Conservation (phyloP, 2,329 filamentous ascomycete genomes). For the Aaosphaeria pasadenensis region DNA sequence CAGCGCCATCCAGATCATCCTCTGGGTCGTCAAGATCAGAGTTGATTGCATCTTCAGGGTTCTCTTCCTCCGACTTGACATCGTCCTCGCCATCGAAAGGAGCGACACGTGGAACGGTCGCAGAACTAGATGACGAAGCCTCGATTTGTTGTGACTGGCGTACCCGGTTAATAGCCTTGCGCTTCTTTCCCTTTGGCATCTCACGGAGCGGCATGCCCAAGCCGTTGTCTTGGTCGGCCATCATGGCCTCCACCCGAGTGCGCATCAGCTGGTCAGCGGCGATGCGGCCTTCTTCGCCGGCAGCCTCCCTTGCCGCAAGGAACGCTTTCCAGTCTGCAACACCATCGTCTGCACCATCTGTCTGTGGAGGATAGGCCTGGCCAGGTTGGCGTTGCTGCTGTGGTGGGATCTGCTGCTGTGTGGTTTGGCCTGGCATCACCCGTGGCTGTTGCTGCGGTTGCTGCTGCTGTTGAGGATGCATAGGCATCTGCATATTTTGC, state of each 20-base stretch:
- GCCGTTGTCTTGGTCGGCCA: constrained; percentile 69
- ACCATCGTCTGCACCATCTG: constrained; percentile 70
- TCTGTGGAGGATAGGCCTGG: constrained; percentile 56
- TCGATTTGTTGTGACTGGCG: constrained; percentile 55
- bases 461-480: constrained; percentile 15
- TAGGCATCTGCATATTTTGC: constrained; percentile 11
- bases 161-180: constrained; percentile 35
- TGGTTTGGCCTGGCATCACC: constrained; percentile 19
- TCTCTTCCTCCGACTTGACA: constrained; percentile 55
- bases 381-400: constrained; percentile 39
- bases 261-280: constrained; percentile 68
- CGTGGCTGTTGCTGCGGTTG: constrained; percentile 27
- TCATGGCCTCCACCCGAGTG: constrained; percentile 62
- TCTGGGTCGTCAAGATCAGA: constrained; percentile 96
- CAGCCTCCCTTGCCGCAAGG: constrained; percentile 55
- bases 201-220: constrained; percentile 70
- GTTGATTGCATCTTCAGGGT: constrained; percentile 94
- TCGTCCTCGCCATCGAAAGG: constrained; percentile 58
- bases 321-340: constrained; percentile 57
- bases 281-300: constrained; percentile 49
- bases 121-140: constrained; percentile 12
- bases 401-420: constrained; percentile 29
- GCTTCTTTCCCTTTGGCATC: constrained; percentile 44
- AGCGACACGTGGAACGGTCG: constrained; percentile 27
- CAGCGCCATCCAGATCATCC: constrained; percentile 75